Base-by-base conservation (phyloP, 495 filamentous ascomycete species). In the Hypoxylon intermedium region DNA sequence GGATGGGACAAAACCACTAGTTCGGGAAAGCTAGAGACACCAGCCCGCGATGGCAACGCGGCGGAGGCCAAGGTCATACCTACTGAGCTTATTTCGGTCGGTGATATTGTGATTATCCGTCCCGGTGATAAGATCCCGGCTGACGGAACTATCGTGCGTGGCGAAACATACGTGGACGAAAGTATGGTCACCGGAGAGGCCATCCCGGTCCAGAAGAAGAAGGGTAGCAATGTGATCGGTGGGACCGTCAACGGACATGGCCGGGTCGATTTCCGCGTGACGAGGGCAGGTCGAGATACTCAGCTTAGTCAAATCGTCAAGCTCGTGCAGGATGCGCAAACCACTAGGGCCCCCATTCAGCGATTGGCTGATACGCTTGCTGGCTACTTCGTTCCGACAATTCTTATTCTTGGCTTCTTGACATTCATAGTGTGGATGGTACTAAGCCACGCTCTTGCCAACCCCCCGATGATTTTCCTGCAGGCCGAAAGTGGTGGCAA, bases 181-280 rank as follows among this genome's bases (percentile, higher is more conserved):
- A 96, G 91, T 68, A 98, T 98, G 95, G 92, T 99, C 34, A 99
- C 95, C 9, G 94, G 94, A 49, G 94, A 99, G 76, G 88, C 93
- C 2, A 89, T 96, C 77, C 92, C 93, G 0, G 91, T 98, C 30
- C 85, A 90, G 57, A 99, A 98, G 72, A 83, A 81, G 51, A 89
- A 89, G 63, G 91, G 91, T 1, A 87, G 84, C 68, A 70, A 84
- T 36, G 75, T 98, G 33, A 92, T 97, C 69, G 94, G 92, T n/a
- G 94, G 94, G 6, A 99, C 94, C 4, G 93, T 99, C 59, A 99
- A 99, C 67, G 92, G 92, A 16, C 86, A 91, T 38, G 93, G 93
- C 3, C 82, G 93, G 12, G 76, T 98, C 19, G 94, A 99, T 71
- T 94, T 99, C 75, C 86, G 88, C 41, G 94, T 99, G 43, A 96